Evolutionary conservation across 2,329 filamentous ascomycete species (phyloP).

Genomic region (Lomentospora prolificans): DNA sequence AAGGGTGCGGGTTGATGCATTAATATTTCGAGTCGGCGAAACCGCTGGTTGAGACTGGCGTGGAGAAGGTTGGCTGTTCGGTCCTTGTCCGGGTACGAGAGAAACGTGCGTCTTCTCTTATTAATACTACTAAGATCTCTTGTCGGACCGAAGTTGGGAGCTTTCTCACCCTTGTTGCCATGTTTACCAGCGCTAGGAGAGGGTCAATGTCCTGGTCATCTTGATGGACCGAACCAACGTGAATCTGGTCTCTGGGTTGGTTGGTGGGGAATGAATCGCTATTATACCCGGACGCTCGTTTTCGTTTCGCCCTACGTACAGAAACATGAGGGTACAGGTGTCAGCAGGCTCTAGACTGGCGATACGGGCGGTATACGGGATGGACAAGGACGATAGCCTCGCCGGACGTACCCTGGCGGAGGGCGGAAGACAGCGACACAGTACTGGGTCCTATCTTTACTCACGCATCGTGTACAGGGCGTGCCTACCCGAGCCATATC

Average conservation of each 20-base stretch:
- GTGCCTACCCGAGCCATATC: slow-evolving; percentile 35
- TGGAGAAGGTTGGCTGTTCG: not conserved
- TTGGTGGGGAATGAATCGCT: not conserved
- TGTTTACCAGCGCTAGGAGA: not conserved
- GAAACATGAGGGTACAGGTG: not conserved
- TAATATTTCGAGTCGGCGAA: not conserved
- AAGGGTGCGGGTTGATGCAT: not conserved
- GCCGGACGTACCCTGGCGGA: not conserved
- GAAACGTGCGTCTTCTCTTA: not conserved
- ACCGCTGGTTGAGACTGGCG: not conserved
- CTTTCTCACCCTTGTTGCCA: not conserved
- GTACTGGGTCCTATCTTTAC: slow-evolving; percentile 30
- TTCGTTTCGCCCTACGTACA: not conserved
- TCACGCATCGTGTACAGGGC: slow-evolving; percentile 37
- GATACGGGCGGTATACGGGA: too few relatives aligned
- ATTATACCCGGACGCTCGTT: not conserved
- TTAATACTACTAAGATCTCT: not conserved
- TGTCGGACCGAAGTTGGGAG: not conserved
- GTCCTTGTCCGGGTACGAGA: not conserved
- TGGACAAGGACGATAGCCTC: not conserved
- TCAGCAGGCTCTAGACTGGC: not conserved
- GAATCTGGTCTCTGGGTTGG: not conserved
- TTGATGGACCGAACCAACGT: not conserved
- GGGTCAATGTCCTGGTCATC: not conserved
- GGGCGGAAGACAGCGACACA: slow-evolving; percentile 22